Percentiles rank a stretch among this genome's conserved stretches.
phyloP scores from a whole-genome alignment of 257 asterid species.

The Capsicum rhomboideum region DNA sequence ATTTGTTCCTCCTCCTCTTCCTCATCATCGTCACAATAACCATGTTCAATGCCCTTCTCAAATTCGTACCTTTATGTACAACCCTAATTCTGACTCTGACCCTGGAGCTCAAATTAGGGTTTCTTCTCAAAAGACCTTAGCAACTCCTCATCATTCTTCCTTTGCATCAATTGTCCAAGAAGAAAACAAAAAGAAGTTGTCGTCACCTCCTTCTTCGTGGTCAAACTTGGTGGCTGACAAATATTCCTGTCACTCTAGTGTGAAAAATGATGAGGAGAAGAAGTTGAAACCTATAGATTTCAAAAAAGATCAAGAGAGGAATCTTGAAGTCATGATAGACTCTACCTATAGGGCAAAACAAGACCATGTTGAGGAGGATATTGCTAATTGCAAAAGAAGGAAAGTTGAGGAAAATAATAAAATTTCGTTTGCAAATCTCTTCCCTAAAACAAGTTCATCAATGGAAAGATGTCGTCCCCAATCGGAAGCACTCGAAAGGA shows the following conservation, averaged over 20 bases:
- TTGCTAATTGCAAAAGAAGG: constrained; percentile 48
- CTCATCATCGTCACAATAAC: not conserved
- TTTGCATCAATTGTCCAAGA: constrained; percentile 24
- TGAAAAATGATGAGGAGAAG: constrained; percentile 23
- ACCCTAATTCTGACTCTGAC: constrained; percentile 35
- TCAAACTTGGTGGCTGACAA: constrained; percentile 38
- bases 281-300: not conserved
- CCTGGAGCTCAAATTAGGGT: constrained; percentile 35
- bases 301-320: not conserved
- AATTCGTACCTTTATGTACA: constrained; percentile 29
- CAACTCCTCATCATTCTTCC: constrained; percentile 14
- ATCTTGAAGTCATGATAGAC: not conserved
- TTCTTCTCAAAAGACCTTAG: constrained; percentile 25
- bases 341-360: constrained; percentile 19
- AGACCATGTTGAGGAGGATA: constrained; percentile 33
- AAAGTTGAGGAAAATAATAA: constrained; percentile 21
- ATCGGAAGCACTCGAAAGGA: constrained; percentile 17
- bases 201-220: constrained; percentile 31
- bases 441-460: constrained; percentile 20
- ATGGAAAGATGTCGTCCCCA: constrained; percentile 25
- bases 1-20: not conserved
- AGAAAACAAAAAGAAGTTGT: not conserved
- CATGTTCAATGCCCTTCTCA: constrained; percentile 28
- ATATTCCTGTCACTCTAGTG: constrained; percentile 12
- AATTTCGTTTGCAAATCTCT: constrained; percentile 13